A percentile compares a stretch with the other conserved stretches of the same genome.
Conservation (phyloP, 108 stramenopile genomes). For the Aurantiochytrium sp. region DNA sequence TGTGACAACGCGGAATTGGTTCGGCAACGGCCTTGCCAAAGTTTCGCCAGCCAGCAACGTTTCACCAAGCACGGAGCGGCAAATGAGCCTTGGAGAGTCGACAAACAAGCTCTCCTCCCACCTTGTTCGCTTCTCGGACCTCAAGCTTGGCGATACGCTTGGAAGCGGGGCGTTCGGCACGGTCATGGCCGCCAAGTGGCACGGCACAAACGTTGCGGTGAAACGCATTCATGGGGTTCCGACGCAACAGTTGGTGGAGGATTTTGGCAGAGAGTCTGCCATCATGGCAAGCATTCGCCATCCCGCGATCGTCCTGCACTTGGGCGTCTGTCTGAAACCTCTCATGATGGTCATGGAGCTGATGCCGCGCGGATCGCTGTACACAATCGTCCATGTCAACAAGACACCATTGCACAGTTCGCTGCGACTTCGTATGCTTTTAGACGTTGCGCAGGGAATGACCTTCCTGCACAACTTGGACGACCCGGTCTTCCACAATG, state of each 20-base stretch:
- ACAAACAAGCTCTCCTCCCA: background rate
- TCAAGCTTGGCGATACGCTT: background rate
- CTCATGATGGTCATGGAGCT: constrained; percentile 36
- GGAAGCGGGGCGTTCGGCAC: background rate
- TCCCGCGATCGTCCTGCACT: constrained; percentile 37
- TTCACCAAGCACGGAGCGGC: too few species aligned
- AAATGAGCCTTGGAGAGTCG: background rate
- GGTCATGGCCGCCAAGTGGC: background rate
- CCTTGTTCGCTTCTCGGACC: background rate
- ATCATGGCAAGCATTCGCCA: constrained; percentile 32
- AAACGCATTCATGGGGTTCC: background rate
- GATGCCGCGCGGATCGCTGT: constrained; percentile 12
- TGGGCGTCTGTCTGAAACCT: constrained; percentile 27
- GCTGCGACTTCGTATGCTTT: background rate
- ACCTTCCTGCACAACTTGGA: background rate
- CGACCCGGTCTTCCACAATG: background rate
- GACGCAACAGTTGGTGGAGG: background rate
- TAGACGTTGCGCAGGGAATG: background rate
- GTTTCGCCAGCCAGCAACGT: background rate
- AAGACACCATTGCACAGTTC: background rate
- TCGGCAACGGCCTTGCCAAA: background rate
- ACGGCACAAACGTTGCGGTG: background rate
- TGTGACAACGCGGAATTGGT: background rate
- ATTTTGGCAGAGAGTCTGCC: constrained; percentile 26
- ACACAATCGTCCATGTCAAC: background rate